Conservation (phyloP, 2,329 filamentous ascomycete species). For the Seiridium unicorne region DNA sequence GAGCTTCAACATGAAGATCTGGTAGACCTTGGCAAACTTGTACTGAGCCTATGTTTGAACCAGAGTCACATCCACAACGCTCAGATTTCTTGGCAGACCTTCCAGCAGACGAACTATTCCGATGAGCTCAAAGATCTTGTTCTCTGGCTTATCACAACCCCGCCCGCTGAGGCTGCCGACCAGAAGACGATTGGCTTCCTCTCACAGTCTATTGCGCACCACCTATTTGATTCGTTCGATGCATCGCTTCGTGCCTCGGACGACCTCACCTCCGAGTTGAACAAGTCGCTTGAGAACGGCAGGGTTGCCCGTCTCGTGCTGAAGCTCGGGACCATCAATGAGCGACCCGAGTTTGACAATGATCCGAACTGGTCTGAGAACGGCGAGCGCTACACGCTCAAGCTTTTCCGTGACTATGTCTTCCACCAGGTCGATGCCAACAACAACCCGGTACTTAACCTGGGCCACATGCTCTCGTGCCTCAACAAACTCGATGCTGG, state of each 20-base stretch:
- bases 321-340: slow-evolving; percentile 86
- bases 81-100: slow-evolving; percentile 70
- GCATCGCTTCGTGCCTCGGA: slow-evolving; percentile 78
- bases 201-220: slow-evolving; percentile 72
- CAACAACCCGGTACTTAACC: slow-evolving; percentile 78
- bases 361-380: slow-evolving; percentile 85
- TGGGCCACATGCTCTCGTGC: slow-evolving; percentile 83
- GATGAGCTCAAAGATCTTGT: slow-evolving; percentile 76
- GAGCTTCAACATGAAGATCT: slow-evolving; percentile 90
- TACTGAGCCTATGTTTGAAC: slow-evolving; percentile 79
- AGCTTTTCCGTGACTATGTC: slow-evolving; percentile 94
- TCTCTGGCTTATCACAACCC: slow-evolving; percentile 74
- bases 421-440: slow-evolving; percentile 92
- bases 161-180: slow-evolving; percentile 36
- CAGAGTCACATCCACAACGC: slow-evolving; percentile 61
- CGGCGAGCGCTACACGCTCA: slow-evolving; percentile 87
- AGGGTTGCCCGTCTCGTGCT: slow-evolving; percentile 74
- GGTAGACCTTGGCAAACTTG: slow-evolving; percentile 76
- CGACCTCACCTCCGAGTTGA: slow-evolving; percentile 68
- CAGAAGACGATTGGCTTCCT: slow-evolving; percentile 78
- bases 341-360: slow-evolving; percentile 80
- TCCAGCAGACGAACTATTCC: slow-evolving; percentile 70
- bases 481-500: slow-evolving; percentile 93
- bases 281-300: slow-evolving; percentile 85
- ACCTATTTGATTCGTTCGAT: slow-evolving; percentile 74